phyloP scores from a whole-genome alignment of 352 stramenopile genomes.

The Saprolegnia diclina region DNA sequence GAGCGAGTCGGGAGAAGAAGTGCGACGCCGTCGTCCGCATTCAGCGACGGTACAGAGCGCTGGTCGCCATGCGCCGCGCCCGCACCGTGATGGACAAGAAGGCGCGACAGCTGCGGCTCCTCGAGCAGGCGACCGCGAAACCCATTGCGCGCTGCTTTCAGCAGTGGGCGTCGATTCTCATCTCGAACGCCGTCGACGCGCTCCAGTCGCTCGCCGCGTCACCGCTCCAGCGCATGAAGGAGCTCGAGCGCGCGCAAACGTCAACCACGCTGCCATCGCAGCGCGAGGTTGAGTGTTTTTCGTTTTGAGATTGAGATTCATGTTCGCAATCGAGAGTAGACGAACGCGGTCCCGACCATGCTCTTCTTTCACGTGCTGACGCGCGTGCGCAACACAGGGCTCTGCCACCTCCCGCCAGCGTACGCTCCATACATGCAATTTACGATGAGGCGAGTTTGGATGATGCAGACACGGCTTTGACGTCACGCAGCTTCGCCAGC shows the following conservation, averaged over 20 bases:
- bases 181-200: background rate
- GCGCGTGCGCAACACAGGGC: conserved; percentile 50
- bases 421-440: too few species aligned
- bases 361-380: conserved; percentile 72
- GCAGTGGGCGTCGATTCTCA: conserved; percentile 40
- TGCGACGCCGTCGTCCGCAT: conserved; percentile 32
- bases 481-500: conserved; percentile 42
- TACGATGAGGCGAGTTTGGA: background rate
- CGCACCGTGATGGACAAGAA: conserved; percentile 44
- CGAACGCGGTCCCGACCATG: conserved; percentile 51
- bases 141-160: conserved; percentile 56
- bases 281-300: background rate
- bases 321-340: conserved; percentile 28
- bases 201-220: background rate
- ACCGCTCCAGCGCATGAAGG: background rate
- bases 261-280: background rate
- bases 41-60: conserved; percentile 44
- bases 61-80: conserved; percentile 40
- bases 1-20: background rate
- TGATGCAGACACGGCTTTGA: conserved; percentile 37
- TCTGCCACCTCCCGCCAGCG: conserved; percentile 59
- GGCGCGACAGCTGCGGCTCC: conserved; percentile 39
- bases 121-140: conserved; percentile 45
- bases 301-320: background rate
- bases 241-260: conserved; percentile 17